phyloP scores from a whole-genome alignment of 768 basidiomycete genomes.

The Mycena alexandri region DNA sequence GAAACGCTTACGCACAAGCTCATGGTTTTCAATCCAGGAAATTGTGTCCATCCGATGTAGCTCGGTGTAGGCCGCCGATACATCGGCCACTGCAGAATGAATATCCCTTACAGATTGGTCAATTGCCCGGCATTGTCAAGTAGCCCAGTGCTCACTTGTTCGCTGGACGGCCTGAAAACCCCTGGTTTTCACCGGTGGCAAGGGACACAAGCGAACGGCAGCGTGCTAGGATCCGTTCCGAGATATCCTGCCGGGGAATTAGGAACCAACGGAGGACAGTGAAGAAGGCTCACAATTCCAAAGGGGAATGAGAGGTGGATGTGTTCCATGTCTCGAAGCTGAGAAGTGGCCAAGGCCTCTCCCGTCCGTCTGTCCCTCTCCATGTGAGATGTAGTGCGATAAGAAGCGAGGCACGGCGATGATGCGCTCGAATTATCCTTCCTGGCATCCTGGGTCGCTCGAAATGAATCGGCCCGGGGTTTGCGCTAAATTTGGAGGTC shows the following conservation, averaged over 20 bases:
- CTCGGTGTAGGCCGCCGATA: constrained; percentile 15
- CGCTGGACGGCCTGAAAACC: background rate
- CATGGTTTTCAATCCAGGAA: constrained; percentile 28
- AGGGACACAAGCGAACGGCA: background rate
- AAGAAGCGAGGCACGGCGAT: background rate
- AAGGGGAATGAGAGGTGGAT: constrained; percentile 14
- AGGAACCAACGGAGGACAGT: background rate
- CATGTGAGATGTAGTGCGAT: background rate
- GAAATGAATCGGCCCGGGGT: no score
- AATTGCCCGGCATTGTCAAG: background rate
- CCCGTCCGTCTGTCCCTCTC: background rate
- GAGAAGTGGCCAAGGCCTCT: background rate
- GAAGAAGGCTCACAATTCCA: background rate
- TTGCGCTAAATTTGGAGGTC: no score
- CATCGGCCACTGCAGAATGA: background rate
- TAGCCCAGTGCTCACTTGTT: background rate
- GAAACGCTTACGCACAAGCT: background rate
- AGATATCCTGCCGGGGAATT: background rate
- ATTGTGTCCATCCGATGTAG: constrained; percentile 5
- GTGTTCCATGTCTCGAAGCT: constrained; percentile 7
- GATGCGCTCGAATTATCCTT: background rate
- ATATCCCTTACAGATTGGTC: background rate
- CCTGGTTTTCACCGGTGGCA: background rate
- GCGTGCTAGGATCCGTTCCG: constrained; percentile 3
- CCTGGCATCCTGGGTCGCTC: no score